Conservation (phyloP, 176 grass and related monocot genomes). For the Lolium perenne region DNA sequence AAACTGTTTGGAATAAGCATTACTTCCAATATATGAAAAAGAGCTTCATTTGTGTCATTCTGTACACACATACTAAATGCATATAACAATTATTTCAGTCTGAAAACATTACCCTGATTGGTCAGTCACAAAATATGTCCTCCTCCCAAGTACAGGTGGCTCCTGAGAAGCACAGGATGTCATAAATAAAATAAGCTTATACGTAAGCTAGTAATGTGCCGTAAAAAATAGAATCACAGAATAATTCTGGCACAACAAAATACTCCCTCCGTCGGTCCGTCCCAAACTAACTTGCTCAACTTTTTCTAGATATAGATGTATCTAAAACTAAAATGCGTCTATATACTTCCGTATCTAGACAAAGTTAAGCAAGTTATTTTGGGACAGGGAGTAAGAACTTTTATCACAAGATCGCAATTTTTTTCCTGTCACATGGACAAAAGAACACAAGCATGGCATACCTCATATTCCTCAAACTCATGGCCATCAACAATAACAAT, state of each 20-base stretch:
- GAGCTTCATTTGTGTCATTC: not conserved
- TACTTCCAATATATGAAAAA: not conserved
- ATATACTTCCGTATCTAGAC: too few species aligned
- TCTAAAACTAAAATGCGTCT: too few species aligned
- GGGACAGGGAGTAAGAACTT: too few species aligned
- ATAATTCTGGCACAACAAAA: not conserved
- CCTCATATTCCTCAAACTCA: slow-evolving; percentile 99
- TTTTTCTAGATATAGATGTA: too few species aligned
- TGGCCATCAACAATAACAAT: slow-evolving; percentile 81
- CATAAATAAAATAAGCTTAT: slow-evolving; percentile 31
- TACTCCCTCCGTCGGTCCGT: too few species aligned
- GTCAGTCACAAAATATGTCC: slow-evolving; percentile 73
- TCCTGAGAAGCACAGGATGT: slow-evolving; percentile 69
- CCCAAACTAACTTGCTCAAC: too few species aligned
- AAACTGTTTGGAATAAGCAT: slow-evolving; percentile 1
- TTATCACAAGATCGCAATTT: not conserved
- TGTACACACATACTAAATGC: slow-evolving; percentile 23
- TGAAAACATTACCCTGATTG: slow-evolving; percentile 70
- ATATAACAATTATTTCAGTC: not conserved
- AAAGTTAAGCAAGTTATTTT: too few species aligned
- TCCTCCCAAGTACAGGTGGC: slow-evolving; percentile 88
- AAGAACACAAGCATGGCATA: slow-evolving; percentile 28
- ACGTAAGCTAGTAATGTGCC: not conserved
- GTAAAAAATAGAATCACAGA: slow-evolving; percentile 25
- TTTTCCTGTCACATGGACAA: not conserved